These are phyloP conservation scores for Sporothrix brunneoviolacea DNA, from an alignment of 2,329 filamentous ascomycete genomes.

Conservation along the genomic window DNA sequence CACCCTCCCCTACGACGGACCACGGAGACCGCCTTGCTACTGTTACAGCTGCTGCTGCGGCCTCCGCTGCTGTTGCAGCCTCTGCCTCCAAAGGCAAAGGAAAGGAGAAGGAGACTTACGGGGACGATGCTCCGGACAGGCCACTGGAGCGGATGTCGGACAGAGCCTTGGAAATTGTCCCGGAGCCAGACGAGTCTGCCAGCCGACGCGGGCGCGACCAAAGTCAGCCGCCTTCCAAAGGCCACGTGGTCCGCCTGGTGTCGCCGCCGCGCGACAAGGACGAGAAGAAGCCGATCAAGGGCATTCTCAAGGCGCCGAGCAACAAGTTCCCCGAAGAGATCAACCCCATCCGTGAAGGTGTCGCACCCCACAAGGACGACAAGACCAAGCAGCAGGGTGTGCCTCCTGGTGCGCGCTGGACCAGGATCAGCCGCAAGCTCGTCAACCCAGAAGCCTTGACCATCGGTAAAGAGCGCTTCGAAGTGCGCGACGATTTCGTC, in stretches of 20 bases:
- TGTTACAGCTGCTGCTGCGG: conserved; percentile 29
- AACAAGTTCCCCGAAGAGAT: conserved; percentile 80
- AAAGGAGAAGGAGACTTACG: conserved; percentile 1
- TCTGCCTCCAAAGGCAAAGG: conserved; percentile 7
- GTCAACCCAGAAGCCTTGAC: conserved; percentile 86
- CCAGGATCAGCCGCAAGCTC: conserved; percentile 79
- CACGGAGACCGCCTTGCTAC: conserved; percentile 26
- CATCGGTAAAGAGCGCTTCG: conserved; percentile 81
- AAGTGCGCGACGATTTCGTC: conserved; percentile 87
- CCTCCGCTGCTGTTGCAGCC: conserved; percentile 18
- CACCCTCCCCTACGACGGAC: conserved; percentile 25
- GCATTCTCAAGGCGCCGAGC: conserved; percentile 79
- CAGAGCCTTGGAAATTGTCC: background rate
- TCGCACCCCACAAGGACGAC: conserved; percentile 87
- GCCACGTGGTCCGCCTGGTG: conserved; percentile 53
- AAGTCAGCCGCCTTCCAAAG: conserved; percentile 11
- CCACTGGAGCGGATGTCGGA: background rate
- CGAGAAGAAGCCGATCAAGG: conserved; percentile 58
- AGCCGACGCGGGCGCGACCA: conserved; percentile 8
- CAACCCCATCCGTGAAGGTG: conserved; percentile 77
- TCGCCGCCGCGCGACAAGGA: conserved; percentile 55
- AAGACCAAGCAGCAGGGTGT: conserved; percentile 62
- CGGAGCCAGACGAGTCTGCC: background rate
- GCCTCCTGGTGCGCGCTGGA: conserved; percentile 78
- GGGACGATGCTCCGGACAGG: background rate